Evolutionary conservation across 2,329 filamentous ascomycete species (phyloP).

Genomic region (Colletotrichum ledebouriae): DNA sequence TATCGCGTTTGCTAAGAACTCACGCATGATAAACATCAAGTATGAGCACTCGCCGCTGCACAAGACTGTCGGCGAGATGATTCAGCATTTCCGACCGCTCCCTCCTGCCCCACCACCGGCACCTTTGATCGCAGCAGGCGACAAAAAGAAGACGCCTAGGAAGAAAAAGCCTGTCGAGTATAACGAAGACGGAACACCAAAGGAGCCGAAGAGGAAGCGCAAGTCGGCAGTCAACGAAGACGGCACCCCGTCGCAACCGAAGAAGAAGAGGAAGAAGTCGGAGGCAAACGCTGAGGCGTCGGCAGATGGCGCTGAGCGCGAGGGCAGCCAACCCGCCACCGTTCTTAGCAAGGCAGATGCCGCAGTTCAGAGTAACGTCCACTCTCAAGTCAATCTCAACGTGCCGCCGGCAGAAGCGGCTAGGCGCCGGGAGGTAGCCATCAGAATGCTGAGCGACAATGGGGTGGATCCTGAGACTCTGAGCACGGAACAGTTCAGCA

Average conservation of each 20-base stretch:
- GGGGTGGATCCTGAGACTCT: constrained; percentile 66
- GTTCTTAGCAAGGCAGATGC: constrained; percentile 34
- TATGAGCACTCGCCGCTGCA: constrained; percentile 71
- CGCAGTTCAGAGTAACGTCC: constrained; percentile 42
- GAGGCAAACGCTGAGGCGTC: constrained; percentile 6
- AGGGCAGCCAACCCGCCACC: constrained; percentile 6
- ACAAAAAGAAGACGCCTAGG: constrained; percentile 48
- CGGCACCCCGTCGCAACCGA: constrained; percentile 43
- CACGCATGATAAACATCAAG: constrained; percentile 63
- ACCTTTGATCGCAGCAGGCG: constrained; percentile 42
- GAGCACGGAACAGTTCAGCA: constrained; percentile 68
- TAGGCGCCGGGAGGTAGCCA: constrained; percentile 63
- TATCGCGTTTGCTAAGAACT: constrained; percentile 63
- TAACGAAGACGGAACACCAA: constrained; percentile 22
- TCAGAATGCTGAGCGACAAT: constrained; percentile 60
- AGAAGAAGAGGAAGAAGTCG: constrained; percentile 25
- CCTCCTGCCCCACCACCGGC: constrained; percentile 50
- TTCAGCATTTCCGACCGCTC: constrained; percentile 61
- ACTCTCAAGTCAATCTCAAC: constrained; percentile 40
- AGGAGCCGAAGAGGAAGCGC: constrained; percentile 36
- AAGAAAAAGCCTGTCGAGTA: constrained; percentile 45
- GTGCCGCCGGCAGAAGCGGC: constrained; percentile 61
- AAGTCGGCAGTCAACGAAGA: constrained; percentile 34
- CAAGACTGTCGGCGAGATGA: constrained; percentile 65
- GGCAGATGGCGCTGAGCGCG: constrained; percentile 14